A percentile compares a stretch with the other conserved stretches of the same genome.
Evolutionary conservation across 202 grass and related monocot species (phyloP).

Genomic region (Panicum hallii): DNA sequence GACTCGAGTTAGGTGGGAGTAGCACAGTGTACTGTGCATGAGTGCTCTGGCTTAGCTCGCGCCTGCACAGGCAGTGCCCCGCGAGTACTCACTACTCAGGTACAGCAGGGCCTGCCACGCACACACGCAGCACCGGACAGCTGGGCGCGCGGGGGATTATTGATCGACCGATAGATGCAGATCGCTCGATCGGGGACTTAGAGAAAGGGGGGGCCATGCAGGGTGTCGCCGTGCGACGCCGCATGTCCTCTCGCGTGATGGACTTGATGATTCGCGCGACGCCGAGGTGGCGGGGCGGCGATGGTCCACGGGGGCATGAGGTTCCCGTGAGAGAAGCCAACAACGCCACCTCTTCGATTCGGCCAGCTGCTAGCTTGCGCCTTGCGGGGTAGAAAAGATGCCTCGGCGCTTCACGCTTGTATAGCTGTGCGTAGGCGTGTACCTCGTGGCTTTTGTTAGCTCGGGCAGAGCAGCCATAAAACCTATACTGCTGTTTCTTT

Average conservation of each 20-base stretch:
- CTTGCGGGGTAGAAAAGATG: not conserved
- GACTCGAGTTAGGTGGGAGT: constrained; percentile 21
- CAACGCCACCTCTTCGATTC: constrained; percentile 1
- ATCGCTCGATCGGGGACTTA: not conserved
- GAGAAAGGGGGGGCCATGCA: not conserved
- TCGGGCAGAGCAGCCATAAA: not conserved
- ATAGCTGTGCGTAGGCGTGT: not conserved
- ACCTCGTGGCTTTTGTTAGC: not conserved
- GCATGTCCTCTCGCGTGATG: constrained; percentile 33
- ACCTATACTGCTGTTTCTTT: too few relatives aligned
- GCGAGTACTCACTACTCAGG: not conserved
- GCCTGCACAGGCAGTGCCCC: not conserved
- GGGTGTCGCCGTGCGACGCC: constrained; percentile 2
- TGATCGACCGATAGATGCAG: not conserved
- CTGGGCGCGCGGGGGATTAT: not conserved
- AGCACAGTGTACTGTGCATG: not conserved
- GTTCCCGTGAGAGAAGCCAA: constrained; percentile 47
- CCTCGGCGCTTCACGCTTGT: constrained; percentile 1
- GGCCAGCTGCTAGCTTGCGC: not conserved
- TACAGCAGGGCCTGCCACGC: constrained; percentile 8
- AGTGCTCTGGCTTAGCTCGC: not conserved
- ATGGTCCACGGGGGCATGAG: constrained; percentile 32
- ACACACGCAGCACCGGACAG: not conserved
- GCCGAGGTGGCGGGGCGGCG: constrained; percentile 13
- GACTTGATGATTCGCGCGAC: constrained; percentile 22